Conservation (phyloP, 2,329 filamentous ascomycete species). For the Xylaria sp. region DNA sequence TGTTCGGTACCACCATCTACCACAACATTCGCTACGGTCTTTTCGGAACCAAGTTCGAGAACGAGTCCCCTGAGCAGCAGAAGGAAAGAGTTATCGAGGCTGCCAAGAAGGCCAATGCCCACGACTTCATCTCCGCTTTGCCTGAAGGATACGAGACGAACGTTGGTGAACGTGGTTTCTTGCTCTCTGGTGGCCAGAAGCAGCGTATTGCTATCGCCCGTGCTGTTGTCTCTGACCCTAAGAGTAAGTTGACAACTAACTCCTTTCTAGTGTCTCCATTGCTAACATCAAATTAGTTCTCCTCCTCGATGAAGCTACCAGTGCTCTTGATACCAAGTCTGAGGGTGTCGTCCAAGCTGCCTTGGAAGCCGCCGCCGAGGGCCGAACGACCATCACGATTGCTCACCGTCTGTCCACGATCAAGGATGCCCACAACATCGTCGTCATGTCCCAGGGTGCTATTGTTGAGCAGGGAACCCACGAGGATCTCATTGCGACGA, state of each 20-base stretch:
- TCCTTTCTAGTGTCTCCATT: background rate
- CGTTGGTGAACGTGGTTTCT: slow-evolving; percentile 90
- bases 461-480: slow-evolving; percentile 93
- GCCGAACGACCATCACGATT: slow-evolving; percentile 91
- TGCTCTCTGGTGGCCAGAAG: slow-evolving; percentile 92
- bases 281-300: slow-evolving; percentile 48
- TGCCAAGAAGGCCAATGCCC: slow-evolving; percentile 85
- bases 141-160: slow-evolving; percentile 90
- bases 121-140: slow-evolving; percentile 78
- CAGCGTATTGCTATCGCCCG: slow-evolving; percentile 93
- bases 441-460: slow-evolving; percentile 79
- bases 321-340: slow-evolving; percentile 86
- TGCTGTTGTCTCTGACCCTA: slow-evolving; percentile 85
- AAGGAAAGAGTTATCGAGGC: slow-evolving; percentile 70
- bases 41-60: slow-evolving; percentile 74
- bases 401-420: slow-evolving; percentile 94
- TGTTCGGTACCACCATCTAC: slow-evolving; percentile 85
- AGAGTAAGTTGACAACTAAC: slow-evolving; percentile 43
- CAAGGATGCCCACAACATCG: slow-evolving; percentile 89
- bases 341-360: slow-evolving; percentile 93
- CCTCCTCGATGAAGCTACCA: slow-evolving; percentile 91
- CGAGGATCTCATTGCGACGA: slow-evolving; percentile 63
- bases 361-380: slow-evolving; percentile 76
- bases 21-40: slow-evolving; percentile 88
- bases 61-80: slow-evolving; percentile 61